Percentiles rank a stretch among this genome's conserved stretches.
These are phyloP conservation scores for Ophiocordyceps camponoti-floridani DNA, from an alignment of 2,329 filamentous ascomycete species.

Conservation along the genomic window DNA sequence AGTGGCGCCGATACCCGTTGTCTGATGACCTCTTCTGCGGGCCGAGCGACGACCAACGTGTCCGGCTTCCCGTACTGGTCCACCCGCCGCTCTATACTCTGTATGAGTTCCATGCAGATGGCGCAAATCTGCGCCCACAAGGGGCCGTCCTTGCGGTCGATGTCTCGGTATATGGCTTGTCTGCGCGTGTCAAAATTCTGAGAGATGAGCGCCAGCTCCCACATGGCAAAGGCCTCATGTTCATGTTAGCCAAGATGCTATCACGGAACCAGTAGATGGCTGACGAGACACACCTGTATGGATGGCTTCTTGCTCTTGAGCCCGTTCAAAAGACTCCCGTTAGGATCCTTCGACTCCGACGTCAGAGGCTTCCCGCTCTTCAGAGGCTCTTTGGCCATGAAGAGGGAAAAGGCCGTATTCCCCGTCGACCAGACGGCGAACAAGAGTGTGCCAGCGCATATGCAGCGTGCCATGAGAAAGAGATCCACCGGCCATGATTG, in stretches of 20 bases:
- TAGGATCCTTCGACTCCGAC: slow-evolving; percentile 73
- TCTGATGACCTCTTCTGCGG: slow-evolving; percentile 12
- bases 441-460: slow-evolving; percentile 47
- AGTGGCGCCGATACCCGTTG: slow-evolving; percentile 21
- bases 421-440: slow-evolving; percentile 58
- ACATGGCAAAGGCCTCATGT: slow-evolving; percentile 61
- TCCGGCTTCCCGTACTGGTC: slow-evolving; percentile 36
- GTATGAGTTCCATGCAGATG: slow-evolving; percentile 52
- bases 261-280: not conserved
- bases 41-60: slow-evolving; percentile 13
- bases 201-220: slow-evolving; percentile 77
- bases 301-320: slow-evolving; percentile 68
- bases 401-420: slow-evolving; percentile 63
- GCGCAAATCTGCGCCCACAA: slow-evolving; percentile 66
- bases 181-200: slow-evolving; percentile 55
- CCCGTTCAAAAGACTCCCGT: slow-evolving; percentile 72
- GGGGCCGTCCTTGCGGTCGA: slow-evolving; percentile 63
- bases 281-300: slow-evolving; percentile 36
- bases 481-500: slow-evolving; percentile 37
- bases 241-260: slow-evolving; percentile 1
- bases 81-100: slow-evolving; percentile 49
- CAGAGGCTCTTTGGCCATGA: slow-evolving; percentile 62
- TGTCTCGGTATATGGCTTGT: slow-evolving; percentile 69
- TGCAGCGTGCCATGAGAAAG: slow-evolving; percentile 35
- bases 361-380: slow-evolving; percentile 78